Base-by-base conservation (phyloP, 2,329 filamentous ascomycete genomes). In the Aspergillus fischeri region DNA sequence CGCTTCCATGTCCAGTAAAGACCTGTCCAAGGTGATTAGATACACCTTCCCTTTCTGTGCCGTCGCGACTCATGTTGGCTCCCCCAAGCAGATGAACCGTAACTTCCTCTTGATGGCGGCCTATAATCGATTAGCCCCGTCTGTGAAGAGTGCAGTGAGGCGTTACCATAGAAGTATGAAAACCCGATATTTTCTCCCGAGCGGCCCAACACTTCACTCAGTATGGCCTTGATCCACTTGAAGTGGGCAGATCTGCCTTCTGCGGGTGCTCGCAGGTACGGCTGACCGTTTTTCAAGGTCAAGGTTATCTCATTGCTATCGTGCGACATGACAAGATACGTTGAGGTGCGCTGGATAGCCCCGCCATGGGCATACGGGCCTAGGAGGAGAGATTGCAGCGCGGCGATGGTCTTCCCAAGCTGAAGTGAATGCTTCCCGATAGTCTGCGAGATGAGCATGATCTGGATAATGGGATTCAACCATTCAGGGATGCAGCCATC, bases 1-100 rank as follows among this genome's bases (percentile, higher is more conserved):
- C 80, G 0, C 64, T 65, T 0, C 79, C 80, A 4, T 74, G 65
- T 3, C 85, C 85, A 0, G 65, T 78, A 54, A 88, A 86, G 0
- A 89, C 71, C 61, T 86, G 79, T 3, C 86, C 86, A 6, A 78
- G 67, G 62, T 88, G 83, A 64, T 87, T 86, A 0, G 83, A 84
- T 0, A 81, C 86, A 10, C 87, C 86, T 4, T 77, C 78, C 6
- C 68, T 65, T 1, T 81, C 83, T 1, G 81, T 85, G 20, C 82
- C 82, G 65, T 87, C 83, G 4, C 72, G 72, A 32, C 83, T 82
- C 80, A 89, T 86, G 52, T 80, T 81, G 2, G 85, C 86, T 48
- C 87, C 87, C 11, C 82, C 85, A 50, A 89, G 83, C 5, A 86
- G 84, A 70, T 89, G 86, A 11, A 88, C 86, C 0, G 86, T 88